Base-by-base conservation (phyloP, 2,329 filamentous ascomycete species). In the Blastomyces gilchristii region DNA sequence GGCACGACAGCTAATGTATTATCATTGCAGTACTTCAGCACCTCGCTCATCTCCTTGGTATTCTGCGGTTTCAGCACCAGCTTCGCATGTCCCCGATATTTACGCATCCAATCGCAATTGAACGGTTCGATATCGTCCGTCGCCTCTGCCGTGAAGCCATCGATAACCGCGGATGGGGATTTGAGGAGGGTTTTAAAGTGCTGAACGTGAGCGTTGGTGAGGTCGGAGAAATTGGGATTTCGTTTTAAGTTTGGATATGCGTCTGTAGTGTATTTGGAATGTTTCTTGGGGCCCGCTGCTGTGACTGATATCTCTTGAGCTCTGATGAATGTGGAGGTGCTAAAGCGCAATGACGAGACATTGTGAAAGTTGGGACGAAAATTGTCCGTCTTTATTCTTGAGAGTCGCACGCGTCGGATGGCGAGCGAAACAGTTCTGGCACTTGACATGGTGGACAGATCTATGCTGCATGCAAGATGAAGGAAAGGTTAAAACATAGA, bases 41-140 rank as follows among this genome's bases (percentile, higher is more conserved):
- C 87, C 77, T 88, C 84, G 83, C 91, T 96, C 70, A 97, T 90
- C 76, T 99, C 88, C 70, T 93, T 87, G 0, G 90, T 93, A 18
- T 85, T 88, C 60, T 83, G 84, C 12, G 94, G 94, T 78, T 91
- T 95, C 66, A 99, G 79, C 4, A 97, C 91, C 34, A 99, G 80
- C 71, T 87, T 86, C 65, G 90, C 86, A 76, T 97, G 91, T 39
- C 94, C 95, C 65, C 90, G 87, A 80, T 96, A 99, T 79, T 99
- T 99, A 77, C 90, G 87, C 92, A 99, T 97, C 94, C 95, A 99
- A 78, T 99, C 94, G 73, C 87, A 86, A 77, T 99, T 99, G 82
- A 91, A 99, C 8, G 89, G 84, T 73, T 94, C 90, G 67, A 97
- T 82, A 73, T 97, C 94, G 70, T 90, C 89, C 2, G 82, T 79